phyloP scores from a whole-genome alignment of 1,284 basidiomycete genomes.

The Omphalotus olearius region DNA sequence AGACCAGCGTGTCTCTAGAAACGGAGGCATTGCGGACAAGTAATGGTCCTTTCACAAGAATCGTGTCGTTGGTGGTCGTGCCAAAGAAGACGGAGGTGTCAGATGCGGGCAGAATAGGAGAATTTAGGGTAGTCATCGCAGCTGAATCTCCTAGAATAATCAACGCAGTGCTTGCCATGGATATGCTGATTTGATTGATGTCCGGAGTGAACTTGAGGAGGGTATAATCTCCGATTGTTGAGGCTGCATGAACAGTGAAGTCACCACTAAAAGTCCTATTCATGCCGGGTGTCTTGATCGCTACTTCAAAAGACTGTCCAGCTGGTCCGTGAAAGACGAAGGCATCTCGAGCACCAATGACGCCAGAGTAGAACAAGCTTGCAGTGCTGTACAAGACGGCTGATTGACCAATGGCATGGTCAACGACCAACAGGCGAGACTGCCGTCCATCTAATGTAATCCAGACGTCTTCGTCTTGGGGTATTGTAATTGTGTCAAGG shows the following conservation, averaged over 20 bases:
- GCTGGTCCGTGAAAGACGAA: slow-evolving; percentile 4
- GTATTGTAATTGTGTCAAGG: not conserved
- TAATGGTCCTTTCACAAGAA: slow-evolving; percentile 44
- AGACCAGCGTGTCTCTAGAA: slow-evolving; percentile 26
- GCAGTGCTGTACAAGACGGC: slow-evolving; percentile 2
- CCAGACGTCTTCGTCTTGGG: not conserved
- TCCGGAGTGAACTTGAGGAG: slow-evolving; percentile 4
- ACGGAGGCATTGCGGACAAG: slow-evolving; percentile 43
- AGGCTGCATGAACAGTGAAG: not conserved
- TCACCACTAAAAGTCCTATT: not conserved
- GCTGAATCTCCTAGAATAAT: slow-evolving; percentile 5
- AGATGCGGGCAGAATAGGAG: slow-evolving; percentile 3
- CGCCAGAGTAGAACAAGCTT: slow-evolving; percentile 3
- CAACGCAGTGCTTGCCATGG: slow-evolving; percentile 1
- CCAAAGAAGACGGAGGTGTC: slow-evolving; percentile 1
- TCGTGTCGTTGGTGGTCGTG: slow-evolving; percentile 15
- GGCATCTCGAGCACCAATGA: slow-evolving; percentile 2
- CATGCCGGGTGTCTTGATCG: not conserved
- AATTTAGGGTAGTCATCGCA: slow-evolving; percentile 2
- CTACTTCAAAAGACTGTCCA: slow-evolving; percentile 7
- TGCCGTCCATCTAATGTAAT: slow-evolving; percentile 2
- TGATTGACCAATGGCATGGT: slow-evolving; percentile 1
- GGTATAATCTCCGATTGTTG: not conserved
- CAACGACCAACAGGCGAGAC: not conserved
- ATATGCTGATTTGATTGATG: slow-evolving; percentile 1